phyloP scores from a whole-genome alignment of 352 stramenopile species.

The Phytopythium montanum region DNA sequence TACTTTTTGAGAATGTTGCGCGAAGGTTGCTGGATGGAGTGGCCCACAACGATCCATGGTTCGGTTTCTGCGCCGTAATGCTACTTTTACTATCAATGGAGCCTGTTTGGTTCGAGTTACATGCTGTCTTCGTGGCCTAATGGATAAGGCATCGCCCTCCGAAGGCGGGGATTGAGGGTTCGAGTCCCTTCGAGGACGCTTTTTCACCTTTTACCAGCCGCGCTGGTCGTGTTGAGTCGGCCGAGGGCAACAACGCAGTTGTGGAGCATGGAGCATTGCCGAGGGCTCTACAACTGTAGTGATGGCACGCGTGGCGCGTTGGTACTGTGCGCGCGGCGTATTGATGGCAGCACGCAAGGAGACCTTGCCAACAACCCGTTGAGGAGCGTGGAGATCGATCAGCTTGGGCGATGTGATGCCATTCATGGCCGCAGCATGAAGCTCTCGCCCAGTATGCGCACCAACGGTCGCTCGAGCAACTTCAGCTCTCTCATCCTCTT shows the following conservation, averaged over 20 bases:
- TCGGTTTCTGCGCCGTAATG: neutral
- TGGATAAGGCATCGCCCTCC: slow-evolving; percentile 75
- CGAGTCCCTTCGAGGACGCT: slow-evolving; percentile 61
- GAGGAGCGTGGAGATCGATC: too few relatives aligned
- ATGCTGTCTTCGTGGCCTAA: slow-evolving; percentile 49
- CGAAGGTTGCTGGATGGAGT: slow-evolving; percentile 5
- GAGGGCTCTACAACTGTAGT: too few relatives aligned
- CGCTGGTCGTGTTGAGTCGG: neutral
- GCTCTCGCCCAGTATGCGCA: neutral
- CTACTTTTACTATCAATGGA: neutral
- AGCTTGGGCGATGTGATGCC: too few relatives aligned
- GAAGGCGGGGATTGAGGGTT: slow-evolving; percentile 69
- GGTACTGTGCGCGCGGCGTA: too few relatives aligned
- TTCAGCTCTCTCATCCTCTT: neutral
- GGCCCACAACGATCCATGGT: neutral
- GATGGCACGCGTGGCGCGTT: too few relatives aligned
- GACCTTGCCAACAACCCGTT: too few relatives aligned
- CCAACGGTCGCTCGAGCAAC: neutral
- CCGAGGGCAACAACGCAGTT: neutral
- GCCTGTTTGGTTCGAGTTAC: neutral
- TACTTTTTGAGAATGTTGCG: slow-evolving; percentile 7
- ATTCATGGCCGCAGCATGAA: too few relatives aligned
- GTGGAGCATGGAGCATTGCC: neutral
- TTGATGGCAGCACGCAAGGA: too few relatives aligned
- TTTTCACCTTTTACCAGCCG: slow-evolving; percentile 14